Evolutionary conservation across 2,329 filamentous ascomycete genomes (phyloP), one percentile per base, ranked within the genome.

Genomic region (Penicillium palitans): DNA sequence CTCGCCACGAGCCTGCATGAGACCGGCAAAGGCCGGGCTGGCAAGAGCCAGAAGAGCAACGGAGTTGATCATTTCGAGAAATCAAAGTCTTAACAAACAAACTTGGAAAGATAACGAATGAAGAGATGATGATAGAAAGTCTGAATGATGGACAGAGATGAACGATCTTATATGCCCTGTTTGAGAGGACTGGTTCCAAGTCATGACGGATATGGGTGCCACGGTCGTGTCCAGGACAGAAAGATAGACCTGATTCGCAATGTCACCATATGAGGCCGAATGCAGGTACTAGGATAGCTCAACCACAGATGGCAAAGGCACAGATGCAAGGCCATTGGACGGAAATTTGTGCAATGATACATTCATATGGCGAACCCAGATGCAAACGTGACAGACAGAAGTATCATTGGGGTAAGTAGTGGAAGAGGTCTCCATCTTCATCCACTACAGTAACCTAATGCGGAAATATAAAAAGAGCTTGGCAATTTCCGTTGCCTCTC

Each of bases 61-160:
- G 63, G 68, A 66, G 61, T 73, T 72, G 61, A 75, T 68, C 74
- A 76, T 76, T 60, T 70, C 64, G 71, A 64, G 59, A 58, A 51
- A 63, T 62, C 53, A 47, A 65, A 58, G 55, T 57, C 44, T 58
- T 62, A 53, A 53, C 56, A 42, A 54, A 54, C 27, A 52, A 54
- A 48, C 60, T 61, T 60, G 57, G 47, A 64, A 65, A 59, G 58
- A 55, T 61, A 68, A 64, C 61, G 66, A 62, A 54, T 60, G 66
- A 66, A 64, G 55, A 40, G 49, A 57, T 57, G 62, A 50, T 54
- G 52, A 57, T 40, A 31, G 52, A 56, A 59, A 57, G 33, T 17
- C 13, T n/a, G 17, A 40, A 17, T 37, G 17, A 19, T n/a, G 37
- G 52, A 60, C 41, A 61, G 58, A 49, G 37, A 58, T 19, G 46